Evolutionary conservation across 805 yeast species (phyloP).

Genomic region (Candida vartiovaarae): DNA sequence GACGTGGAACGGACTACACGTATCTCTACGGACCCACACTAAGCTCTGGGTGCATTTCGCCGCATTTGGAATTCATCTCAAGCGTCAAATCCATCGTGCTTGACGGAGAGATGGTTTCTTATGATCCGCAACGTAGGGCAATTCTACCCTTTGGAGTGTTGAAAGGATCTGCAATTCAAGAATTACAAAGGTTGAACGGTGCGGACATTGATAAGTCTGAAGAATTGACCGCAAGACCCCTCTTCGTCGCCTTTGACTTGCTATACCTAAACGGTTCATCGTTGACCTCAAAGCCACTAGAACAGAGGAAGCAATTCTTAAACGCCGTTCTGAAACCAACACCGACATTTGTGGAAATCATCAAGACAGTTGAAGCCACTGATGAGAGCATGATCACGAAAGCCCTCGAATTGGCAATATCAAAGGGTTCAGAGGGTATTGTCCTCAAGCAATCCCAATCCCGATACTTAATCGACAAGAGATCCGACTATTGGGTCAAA

Average conservation of each 20-base stretch:
- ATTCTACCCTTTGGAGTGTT: constrained; percentile 78
- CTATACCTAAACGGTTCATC: constrained; percentile 61
- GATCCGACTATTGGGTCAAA: constrained; percentile 73
- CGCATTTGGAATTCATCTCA: constrained; percentile 34
- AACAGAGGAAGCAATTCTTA: constrained; percentile 49
- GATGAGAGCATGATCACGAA: constrained; percentile 46
- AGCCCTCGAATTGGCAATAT: constrained; percentile 52
- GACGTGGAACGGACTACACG: constrained; percentile 71
- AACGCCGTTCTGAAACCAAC: constrained; percentile 36
- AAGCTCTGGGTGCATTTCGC: constrained; percentile 48
- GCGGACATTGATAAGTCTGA: constrained; percentile 16
- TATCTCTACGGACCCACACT: constrained; percentile 53
- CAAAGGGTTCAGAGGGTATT: constrained; percentile 70
- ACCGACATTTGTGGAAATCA: constrained; percentile 38
- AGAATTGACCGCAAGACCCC: constrained; percentile 40
- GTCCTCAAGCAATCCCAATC: constrained; percentile 61
- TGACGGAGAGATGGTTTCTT: constrained; percentile 94
- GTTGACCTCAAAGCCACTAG: constrained; percentile 46
- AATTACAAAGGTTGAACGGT: constrained; percentile 35
- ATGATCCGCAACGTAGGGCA: constrained; percentile 49
- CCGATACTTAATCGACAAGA: constrained; percentile 51
- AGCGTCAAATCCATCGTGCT: constrained; percentile 36
- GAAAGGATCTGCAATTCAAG: constrained; percentile 59
- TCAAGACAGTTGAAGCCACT: constrained; percentile 33
- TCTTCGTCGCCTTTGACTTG: constrained; percentile 65